Evolutionary conservation across 2,329 filamentous ascomycete genomes (phyloP), one percentile per base, ranked within the genome.

Genomic region (Cladophialophora chaetospira): DNA sequence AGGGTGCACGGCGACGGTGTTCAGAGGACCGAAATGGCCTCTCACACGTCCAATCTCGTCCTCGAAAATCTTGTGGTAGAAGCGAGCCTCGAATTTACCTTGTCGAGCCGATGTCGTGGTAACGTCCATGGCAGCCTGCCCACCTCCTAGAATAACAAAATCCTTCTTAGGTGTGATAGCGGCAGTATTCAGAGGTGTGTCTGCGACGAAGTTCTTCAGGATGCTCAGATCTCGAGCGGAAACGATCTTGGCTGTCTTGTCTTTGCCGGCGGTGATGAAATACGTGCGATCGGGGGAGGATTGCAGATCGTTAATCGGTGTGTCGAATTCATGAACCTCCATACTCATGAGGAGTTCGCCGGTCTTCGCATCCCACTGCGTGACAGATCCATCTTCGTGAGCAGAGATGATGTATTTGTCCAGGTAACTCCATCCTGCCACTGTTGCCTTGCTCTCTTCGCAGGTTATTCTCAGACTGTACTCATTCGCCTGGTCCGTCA

Each of bases 11-110:
- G 94, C 92, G 67, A 99, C 91, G 62, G 94, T 97, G 82, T 99
- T 97, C 62, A 97, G 82, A 65, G 89, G 94, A 72, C 94, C 94
- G 77, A 99, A 99, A 77, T 99, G 94, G 63, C 94, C 94, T 72
- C 91, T 85, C 64, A 99, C 94, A 81, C 94, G 88, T 67, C 94
- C 94, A 70, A 97, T 93, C 81, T 99, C 94, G 76, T 99, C 93
- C 77, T 96, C 91, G 74, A 99, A 97, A 74, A 99, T 88, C 84
- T 96, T 97, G 87, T 99, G 94, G 83, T 97, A 99, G 83, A 99
- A 99, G 65, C 94, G 87, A 42, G 94, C 94, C 78, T 99, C 94
- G 81, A 99, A 99, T 79, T 97, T 97, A 78, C 94, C 94, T 82
- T 99, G 94, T 66, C 94, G 86, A 47, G 91, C 87, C 29, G 88